These are phyloP conservation scores for Mycena kentingensis DNA, from an alignment of 768 basidiomycete species.

Conservation along the genomic window DNA sequence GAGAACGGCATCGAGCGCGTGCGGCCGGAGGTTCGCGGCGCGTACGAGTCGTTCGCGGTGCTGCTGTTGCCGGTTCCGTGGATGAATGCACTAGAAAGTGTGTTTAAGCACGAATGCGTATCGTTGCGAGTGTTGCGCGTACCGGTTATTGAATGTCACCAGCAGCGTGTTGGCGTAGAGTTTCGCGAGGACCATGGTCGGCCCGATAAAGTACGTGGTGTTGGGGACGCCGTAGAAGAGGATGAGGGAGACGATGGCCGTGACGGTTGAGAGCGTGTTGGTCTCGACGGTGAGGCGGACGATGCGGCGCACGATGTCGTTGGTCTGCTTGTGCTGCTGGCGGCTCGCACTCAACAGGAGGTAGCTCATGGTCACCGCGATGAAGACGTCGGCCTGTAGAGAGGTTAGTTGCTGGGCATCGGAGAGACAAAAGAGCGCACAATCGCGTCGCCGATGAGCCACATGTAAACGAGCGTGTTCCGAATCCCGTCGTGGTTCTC, in stretches of 20 bases:
- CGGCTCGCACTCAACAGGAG: slow-evolving; percentile 9
- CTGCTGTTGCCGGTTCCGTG: slow-evolving; percentile 4
- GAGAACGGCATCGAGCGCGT: slow-evolving; percentile 17
- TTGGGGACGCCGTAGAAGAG: too few species aligned
- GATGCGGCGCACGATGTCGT: slow-evolving; percentile 20
- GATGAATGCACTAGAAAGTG: slow-evolving; percentile 12
- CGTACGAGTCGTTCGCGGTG: slow-evolving; percentile 17
- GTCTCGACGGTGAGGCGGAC: slow-evolving; percentile 20
- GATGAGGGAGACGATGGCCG: slow-evolving; percentile 6
- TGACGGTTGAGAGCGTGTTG: slow-evolving; percentile 6
- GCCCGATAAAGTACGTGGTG: too few species aligned
- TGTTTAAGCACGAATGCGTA: too few species aligned
- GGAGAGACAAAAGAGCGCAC: not conserved
- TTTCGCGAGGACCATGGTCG: slow-evolving; percentile 17
- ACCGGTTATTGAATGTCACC: slow-evolving; percentile 20
- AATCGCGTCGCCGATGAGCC: slow-evolving; percentile 18
- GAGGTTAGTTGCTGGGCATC: not conserved
- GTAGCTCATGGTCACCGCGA: slow-evolving; percentile 10
- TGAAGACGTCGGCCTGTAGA: slow-evolving; percentile 8
- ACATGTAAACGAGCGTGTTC: slow-evolving; percentile 14
- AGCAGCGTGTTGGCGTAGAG: slow-evolving; percentile 20
- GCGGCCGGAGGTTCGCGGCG: not conserved
- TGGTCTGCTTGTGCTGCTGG: slow-evolving; percentile 21
- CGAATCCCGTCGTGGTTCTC: slow-evolving; percentile 15
- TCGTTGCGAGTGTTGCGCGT: too few species aligned